phyloP scores from a whole-genome alignment of 148 eudicot species.

The Tetragonia tetragonoides region DNA sequence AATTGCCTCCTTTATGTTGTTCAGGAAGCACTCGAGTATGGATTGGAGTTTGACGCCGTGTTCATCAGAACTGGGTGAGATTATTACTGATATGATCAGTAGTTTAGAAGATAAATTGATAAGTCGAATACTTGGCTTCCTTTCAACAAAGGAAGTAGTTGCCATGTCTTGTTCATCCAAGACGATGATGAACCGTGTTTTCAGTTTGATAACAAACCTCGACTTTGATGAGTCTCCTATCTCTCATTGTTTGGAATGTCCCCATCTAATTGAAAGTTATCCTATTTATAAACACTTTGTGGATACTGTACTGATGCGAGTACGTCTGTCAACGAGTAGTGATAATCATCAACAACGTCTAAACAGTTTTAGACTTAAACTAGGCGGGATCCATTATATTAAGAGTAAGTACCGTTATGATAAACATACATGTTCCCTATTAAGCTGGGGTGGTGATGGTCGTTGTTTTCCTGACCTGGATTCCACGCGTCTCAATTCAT shows the following conservation, averaged over 20 bases:
- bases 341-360: no score
- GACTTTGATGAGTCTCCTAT: conserved; percentile 15
- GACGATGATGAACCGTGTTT: neutral
- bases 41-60: no score
- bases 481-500: neutral
- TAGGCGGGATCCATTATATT: neutral
- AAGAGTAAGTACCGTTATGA: no score
- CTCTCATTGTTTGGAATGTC: neutral
- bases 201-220: conserved; percentile 11
- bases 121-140: conserved; percentile 13
- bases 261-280: neutral
- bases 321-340: no score
- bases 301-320: neutral
- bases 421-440: neutral
- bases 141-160: conserved; percentile 24
- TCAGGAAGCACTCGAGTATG: no score
- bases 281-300: conserved; percentile 6
- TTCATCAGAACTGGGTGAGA: no score
- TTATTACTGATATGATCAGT: conserved; percentile 4
- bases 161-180: conserved; percentile 13
- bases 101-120: conserved; percentile 3
- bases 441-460: neutral
- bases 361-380: conserved; percentile 16
- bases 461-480: neutral
- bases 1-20: no score